Conservation (phyloP, 2,329 filamentous ascomycete genomes). For the Keithomyces neogunnii region DNA sequence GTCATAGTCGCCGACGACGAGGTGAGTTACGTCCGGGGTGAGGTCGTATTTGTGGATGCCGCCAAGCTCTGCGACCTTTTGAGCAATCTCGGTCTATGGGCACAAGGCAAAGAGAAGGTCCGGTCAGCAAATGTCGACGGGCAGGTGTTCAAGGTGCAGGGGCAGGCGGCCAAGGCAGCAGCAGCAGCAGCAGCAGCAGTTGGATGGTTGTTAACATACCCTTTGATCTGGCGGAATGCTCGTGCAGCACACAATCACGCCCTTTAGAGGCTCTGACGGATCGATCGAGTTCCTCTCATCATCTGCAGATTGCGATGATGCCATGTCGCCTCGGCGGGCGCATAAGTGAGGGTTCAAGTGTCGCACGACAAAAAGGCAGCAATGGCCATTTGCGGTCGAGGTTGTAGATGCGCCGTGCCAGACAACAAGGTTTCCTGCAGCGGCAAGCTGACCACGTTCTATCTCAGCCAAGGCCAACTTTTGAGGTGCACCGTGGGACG, state of each 20-base stretch:
- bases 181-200: too few species aligned
- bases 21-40: slow-evolving; percentile 91
- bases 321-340: slow-evolving; percentile 15
- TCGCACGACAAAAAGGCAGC: not conserved
- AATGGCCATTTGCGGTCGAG: too few species aligned
- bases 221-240: slow-evolving; percentile 72
- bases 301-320: slow-evolving; percentile 16
- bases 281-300: slow-evolving; percentile 34
- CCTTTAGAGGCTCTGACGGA: slow-evolving; percentile 55
- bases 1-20: slow-evolving; percentile 81
- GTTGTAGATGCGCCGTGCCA: too few species aligned
- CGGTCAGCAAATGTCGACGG: slow-evolving; percentile 1
- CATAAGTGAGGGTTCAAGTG: not conserved
- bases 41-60: slow-evolving; percentile 83
- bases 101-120: not conserved
- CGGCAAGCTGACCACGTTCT: too few species aligned
- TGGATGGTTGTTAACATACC: slow-evolving; percentile 38
- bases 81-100: slow-evolving; percentile 45
- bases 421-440: too few species aligned
- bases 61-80: slow-evolving; percentile 70
- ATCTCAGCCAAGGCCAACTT: too few species aligned
- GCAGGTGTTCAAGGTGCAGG: not conserved
- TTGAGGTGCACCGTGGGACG: slow-evolving; percentile 1
- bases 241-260: slow-evolving; percentile 79
- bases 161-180: too few species aligned